phyloP scores from a whole-genome alignment of 2,329 filamentous ascomycete genomes.

The Calonectria multiphialidica region DNA sequence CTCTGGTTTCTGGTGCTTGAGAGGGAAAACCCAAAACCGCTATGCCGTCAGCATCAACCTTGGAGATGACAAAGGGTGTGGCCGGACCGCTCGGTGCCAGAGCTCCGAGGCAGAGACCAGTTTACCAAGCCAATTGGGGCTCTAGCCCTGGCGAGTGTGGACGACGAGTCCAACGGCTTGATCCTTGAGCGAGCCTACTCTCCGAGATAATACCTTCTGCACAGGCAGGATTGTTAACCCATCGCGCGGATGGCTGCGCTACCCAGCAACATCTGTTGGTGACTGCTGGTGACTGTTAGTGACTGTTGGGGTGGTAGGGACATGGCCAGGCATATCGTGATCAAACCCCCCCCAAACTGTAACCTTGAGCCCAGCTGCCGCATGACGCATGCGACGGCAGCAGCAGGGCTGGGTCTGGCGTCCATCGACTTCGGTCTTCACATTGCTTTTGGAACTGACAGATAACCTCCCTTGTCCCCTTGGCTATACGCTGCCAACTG shows the following conservation, averaged over 20 bases:
- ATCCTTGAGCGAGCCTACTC: not conserved
- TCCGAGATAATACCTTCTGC: slow-evolving; percentile 13
- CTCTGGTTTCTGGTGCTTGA: not conserved
- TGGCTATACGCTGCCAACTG: not conserved
- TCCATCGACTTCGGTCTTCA: not conserved
- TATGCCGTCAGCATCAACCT: slow-evolving; percentile 18
- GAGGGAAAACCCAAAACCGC: not conserved
- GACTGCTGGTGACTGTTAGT: too few relatives aligned
- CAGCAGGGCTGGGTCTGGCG: not conserved
- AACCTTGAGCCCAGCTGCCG: not conserved
- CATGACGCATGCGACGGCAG: slow-evolving; percentile 3
- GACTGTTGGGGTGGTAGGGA: not conserved
- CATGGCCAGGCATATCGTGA: not conserved
- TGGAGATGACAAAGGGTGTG: slow-evolving; percentile 13
- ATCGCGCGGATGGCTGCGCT: not conserved
- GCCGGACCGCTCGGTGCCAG: not conserved
- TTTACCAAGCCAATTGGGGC: not conserved
- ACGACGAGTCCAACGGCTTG: slow-evolving; percentile 6
- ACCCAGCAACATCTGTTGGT: too few relatives aligned
- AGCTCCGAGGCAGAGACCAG: not conserved
- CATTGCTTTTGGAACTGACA: slow-evolving; percentile 4
- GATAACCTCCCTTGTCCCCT: not conserved
- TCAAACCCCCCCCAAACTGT: not conserved
- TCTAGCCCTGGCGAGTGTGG: slow-evolving; percentile 2
- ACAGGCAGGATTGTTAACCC: slow-evolving; percentile 1